Conservation (phyloP, 2,329 filamentous ascomycete genomes). For the Hymenoscyphus fraxineus region DNA sequence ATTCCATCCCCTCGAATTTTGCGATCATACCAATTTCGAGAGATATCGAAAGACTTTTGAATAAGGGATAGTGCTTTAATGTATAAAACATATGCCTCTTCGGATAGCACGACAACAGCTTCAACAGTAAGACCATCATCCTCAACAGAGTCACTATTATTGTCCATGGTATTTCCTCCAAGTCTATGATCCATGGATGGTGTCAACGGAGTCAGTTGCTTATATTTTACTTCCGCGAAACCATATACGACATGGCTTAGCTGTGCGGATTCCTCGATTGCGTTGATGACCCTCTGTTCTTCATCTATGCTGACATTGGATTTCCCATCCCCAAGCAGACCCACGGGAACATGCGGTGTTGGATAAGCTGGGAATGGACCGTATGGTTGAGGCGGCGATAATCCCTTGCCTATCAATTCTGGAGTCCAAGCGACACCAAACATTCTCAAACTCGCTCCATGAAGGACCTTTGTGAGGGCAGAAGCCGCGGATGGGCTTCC, state of each 20-base stretch:
- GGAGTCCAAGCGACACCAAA: constrained; percentile 69
- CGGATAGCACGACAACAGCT: constrained; percentile 79
- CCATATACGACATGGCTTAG: constrained; percentile 95
- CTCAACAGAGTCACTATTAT: constrained; percentile 54
- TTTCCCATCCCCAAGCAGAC: constrained; percentile 65
- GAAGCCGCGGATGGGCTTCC: constrained; percentile 76
- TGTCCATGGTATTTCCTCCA: constrained; percentile 55
- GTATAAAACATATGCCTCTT: constrained; percentile 92
- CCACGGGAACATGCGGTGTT: constrained; percentile 55
- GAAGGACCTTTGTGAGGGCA: constrained; percentile 90
- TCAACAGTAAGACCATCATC: constrained; percentile 80
- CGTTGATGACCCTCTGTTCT: constrained; percentile 71
- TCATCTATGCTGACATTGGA: constrained; percentile 65
- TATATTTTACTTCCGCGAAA: constrained; percentile 97
- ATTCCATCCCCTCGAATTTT: constrained; percentile 64
- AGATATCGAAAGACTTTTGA: constrained; percentile 93
- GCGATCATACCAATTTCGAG: constrained; percentile 84
- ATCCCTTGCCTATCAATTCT: constrained; percentile 55
- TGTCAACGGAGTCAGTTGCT: constrained; percentile 85
- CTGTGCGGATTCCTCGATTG: constrained; percentile 87
- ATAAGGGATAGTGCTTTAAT: constrained; percentile 89
- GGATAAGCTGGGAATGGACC: constrained; percentile 84
- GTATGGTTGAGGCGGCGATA: constrained; percentile 72
- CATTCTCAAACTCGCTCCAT: constrained; percentile 77
- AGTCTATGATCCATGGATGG: constrained; percentile 73